Conservation (phyloP, 129 eudicot species). For the Artemisia annua region DNA sequence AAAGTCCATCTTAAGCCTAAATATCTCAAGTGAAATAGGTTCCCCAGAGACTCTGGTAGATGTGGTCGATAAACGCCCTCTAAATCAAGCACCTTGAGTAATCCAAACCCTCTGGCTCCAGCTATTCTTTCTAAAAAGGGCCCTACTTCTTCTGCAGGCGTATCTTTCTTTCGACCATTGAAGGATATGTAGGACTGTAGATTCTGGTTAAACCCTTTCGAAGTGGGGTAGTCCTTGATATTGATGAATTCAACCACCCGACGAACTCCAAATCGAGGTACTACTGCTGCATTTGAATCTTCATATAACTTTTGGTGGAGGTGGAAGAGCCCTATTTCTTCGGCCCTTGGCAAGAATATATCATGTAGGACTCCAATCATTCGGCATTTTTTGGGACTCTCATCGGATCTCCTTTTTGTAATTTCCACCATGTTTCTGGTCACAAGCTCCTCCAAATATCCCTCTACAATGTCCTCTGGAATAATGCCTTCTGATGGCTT, state of each 20-base stretch:
- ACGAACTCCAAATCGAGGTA: constrained; percentile 26
- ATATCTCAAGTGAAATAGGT: constrained; percentile 33
- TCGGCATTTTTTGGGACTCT: constrained; percentile 38
- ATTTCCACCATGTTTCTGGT: constrained; percentile 43
- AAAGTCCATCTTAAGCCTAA: constrained; percentile 37
- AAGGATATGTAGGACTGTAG: constrained; percentile 36
- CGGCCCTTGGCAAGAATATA: constrained; percentile 29
- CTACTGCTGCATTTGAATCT: constrained; percentile 11
- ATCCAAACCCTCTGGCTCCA: constrained; percentile 34
- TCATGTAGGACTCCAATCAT: constrained; percentile 30
- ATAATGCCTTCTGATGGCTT: constrained; percentile 8
- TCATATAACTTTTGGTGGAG: constrained; percentile 20
- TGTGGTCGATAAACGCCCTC: constrained; percentile 35
- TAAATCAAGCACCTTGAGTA: constrained; percentile 36
- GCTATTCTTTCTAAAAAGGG: constrained; percentile 29
- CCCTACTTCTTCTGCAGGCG: constrained; percentile 35
- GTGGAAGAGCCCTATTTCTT: constrained; percentile 34
- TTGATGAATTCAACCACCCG: constrained; percentile 30
- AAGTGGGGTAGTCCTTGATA: constrained; percentile 22
- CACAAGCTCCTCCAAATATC: constrained; percentile 40
- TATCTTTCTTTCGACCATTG: constrained; percentile 30
- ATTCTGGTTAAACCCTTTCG: constrained; percentile 25
- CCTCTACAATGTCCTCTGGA: constrained; percentile 35
- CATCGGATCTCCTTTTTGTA: constrained; percentile 20
- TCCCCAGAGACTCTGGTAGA: constrained; percentile 31